These are phyloP conservation scores for Eimeria acervulina DNA, from an alignment of 169 alveolate genomes.

Conservation along the genomic window DNA sequence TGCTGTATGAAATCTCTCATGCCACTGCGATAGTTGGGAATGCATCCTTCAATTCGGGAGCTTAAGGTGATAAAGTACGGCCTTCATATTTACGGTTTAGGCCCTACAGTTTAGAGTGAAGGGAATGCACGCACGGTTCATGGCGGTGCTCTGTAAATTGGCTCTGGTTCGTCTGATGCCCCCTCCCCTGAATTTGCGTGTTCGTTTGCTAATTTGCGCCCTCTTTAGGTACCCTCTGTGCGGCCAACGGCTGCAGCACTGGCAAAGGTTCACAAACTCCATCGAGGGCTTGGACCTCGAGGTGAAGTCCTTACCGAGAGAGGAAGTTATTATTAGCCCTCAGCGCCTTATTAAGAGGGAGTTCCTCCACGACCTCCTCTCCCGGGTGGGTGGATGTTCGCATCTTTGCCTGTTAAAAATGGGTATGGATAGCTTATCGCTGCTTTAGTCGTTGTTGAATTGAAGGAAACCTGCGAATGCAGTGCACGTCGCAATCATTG, in stretches of 20 bases:
- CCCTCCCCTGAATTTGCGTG: background rate
- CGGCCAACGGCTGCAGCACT: slow-evolving; percentile 85
- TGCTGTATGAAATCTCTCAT: background rate
- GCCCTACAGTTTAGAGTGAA: background rate
- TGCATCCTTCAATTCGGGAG: background rate
- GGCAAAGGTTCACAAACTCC: slow-evolving; percentile 85
- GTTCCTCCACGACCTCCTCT: slow-evolving; percentile 39
- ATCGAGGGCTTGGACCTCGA: slow-evolving; percentile 90
- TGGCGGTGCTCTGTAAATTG: background rate
- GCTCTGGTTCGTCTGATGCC: background rate
- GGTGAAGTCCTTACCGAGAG: slow-evolving; percentile 86
- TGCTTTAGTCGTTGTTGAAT: background rate
- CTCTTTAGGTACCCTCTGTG: slow-evolving; percentile 85
- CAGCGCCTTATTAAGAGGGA: slow-evolving; percentile 53
- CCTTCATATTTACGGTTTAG: background rate
- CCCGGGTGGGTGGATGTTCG: slow-evolving; percentile 13
- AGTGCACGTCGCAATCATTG: background rate
- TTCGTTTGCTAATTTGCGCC: slow-evolving; percentile 42
- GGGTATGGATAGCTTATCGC: background rate
- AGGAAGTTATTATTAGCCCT: slow-evolving; percentile 35
- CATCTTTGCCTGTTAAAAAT: too few relatives aligned
- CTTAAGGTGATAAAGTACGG: background rate
- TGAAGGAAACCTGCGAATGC: background rate
- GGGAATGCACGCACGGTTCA: background rate
- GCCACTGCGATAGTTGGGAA: background rate